phyloP scores from a whole-genome alignment of 2,329 filamentous ascomycete species.

The Aspergillus hiratsukae region DNA sequence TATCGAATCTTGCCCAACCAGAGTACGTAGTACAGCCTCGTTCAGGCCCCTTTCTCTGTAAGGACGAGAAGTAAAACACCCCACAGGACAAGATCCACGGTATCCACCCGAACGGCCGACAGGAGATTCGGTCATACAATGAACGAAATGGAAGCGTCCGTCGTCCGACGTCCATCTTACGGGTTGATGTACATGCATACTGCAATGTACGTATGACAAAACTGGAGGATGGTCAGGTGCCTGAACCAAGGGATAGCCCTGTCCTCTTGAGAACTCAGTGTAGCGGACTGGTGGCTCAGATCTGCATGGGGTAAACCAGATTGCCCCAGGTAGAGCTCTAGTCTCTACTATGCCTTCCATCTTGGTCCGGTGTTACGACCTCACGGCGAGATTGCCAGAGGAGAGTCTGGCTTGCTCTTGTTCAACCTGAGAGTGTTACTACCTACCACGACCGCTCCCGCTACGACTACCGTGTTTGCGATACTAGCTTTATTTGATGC shows the following conservation, averaged over 20 bases:
- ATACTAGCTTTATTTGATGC: not conserved
- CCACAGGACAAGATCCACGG: not conserved
- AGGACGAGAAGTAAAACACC: not conserved
- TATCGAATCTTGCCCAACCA: not conserved
- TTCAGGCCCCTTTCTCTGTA: not conserved
- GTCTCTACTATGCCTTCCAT: not conserved
- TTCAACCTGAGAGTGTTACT: not conserved
- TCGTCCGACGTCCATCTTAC: not conserved
- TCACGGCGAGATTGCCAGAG: not conserved
- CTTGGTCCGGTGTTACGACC: not conserved
- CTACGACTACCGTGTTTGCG: too few species aligned
- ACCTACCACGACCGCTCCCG: too few species aligned
- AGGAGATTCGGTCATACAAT: not conserved
- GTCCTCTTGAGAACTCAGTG: not conserved
- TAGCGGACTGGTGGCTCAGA: not conserved
- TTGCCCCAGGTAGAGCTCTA: not conserved
- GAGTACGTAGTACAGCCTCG: not conserved
- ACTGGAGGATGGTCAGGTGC: conserved; percentile 3
- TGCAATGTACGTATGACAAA: not conserved
- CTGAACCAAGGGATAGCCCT: conserved; percentile 15
- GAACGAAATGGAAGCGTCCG: conserved; percentile 6
- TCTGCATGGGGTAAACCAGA: not conserved
- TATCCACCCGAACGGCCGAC: not conserved
- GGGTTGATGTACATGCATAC: conserved; percentile 7
- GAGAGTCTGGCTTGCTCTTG: conserved; percentile 1